These are phyloP conservation scores for Leishmania gerbilli DNA, from an alignment of 208 protist genomes.

Conservation along the genomic window DNA sequence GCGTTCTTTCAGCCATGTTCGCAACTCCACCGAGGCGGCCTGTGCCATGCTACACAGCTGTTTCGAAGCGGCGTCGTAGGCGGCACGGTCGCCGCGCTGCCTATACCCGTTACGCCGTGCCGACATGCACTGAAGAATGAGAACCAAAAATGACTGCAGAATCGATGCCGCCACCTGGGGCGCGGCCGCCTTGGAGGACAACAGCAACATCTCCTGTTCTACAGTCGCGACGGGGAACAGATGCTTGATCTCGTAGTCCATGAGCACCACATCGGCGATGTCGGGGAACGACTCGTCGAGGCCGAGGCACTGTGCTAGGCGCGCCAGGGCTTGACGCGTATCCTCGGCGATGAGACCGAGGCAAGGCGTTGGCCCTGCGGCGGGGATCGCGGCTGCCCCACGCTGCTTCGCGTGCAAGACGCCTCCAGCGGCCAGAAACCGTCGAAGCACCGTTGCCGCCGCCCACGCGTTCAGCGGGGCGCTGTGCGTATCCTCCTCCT, in stretches of 20 bases:
- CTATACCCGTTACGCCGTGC: constrained; percentile 29
- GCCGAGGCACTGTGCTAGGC: constrained; percentile 42
- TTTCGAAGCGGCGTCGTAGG: constrained; percentile 40
- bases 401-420: constrained; percentile 15
- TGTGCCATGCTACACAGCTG: constrained; percentile 28
- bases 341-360: constrained; percentile 21
- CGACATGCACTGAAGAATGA: constrained; percentile 33
- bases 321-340: constrained; percentile 18
- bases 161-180: constrained; percentile 38
- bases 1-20: constrained; percentile 23
- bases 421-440: constrained; percentile 26
- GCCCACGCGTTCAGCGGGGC: constrained; percentile 13
- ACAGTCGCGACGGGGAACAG: constrained; percentile 40
- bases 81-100: constrained; percentile 32
- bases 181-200: constrained; percentile 45
- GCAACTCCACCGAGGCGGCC: constrained; percentile 11
- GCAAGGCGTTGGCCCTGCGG: not conserved
- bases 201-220: constrained; percentile 31
- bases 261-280: constrained; percentile 46
- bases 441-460: constrained; percentile 23
- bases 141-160: constrained; percentile 26
- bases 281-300: constrained; percentile 37
- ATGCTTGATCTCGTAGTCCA: constrained; percentile 64
- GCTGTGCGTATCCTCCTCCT: constrained; percentile 11
- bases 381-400: not conserved